Evolutionary conservation across 2,329 filamentous ascomycete species (phyloP), one percentile per base, ranked within the genome.

Genomic region (Blastomyces gilchristii): DNA sequence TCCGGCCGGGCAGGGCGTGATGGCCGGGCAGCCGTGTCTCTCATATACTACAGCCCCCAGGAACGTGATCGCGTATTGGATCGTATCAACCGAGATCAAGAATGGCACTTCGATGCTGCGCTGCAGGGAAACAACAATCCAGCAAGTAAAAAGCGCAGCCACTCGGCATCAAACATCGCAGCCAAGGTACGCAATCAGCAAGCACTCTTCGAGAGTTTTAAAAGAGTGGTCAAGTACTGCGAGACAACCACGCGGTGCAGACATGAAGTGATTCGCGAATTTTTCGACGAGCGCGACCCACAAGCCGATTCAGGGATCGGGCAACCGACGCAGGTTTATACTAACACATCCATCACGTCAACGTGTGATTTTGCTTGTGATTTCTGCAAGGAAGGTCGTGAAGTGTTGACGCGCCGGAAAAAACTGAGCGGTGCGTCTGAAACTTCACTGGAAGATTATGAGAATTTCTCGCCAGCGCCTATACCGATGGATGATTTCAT

Each of bases 1-100:
- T 92, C 91, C 1, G 93, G 93, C 0, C 88, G 93, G 49, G 93
- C 92, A 6, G 93, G 93, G 0, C 85, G 93, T 50, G 93, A 97
- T 69, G 90, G 91, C 31, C 92, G 61, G 66, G 91, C 91, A 0
- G 87, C 88, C 41, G 85, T 88, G 65, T 97, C 91, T 71, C 90
- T 96, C 62, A 79, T 97, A 62, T 96, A 97, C 75, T 97, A 97
- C 76, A 91, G 87, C 64, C 85, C 89, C 14, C 90, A 95, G 74
- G 92, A 97, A 71, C 81, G 90, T 34, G 89, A 96, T 70, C 83
- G 91, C 1, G 85, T 89, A 11, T 84, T 82, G 11, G 76, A 75
- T 34, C 79, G 83, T 63, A 77, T 86, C 68, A 69, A 72, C 18
- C 71, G 76, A 12, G 81, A 81, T 65, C 72, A 68, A 63, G 77